These are phyloP conservation scores for Wickerhamomyces canadensis DNA, from an alignment of 805 yeast genomes.

Conservation along the genomic window DNA sequence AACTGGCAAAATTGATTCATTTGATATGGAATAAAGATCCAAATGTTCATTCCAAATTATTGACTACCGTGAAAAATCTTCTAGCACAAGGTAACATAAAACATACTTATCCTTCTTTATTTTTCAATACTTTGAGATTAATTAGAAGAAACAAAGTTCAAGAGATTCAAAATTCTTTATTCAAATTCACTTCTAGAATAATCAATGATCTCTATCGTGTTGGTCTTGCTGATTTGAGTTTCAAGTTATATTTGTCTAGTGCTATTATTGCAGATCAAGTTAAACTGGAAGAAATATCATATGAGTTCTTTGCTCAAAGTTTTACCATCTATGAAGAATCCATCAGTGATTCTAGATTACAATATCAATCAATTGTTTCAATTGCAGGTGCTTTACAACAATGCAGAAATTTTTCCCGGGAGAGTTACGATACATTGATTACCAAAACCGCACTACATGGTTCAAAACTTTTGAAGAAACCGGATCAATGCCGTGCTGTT, in stretches of 20 bases:
- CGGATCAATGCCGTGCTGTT: constrained; percentile 92
- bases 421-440: constrained; percentile 75
- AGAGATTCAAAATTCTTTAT: constrained; percentile 31
- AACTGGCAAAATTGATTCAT: constrained; percentile 65
- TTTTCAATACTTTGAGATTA: constrained; percentile 53
- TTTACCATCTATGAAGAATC: constrained; percentile 76
- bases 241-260: constrained; percentile 50
- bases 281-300: constrained; percentile 62
- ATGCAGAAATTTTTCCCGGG: constrained; percentile 47
- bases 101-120: constrained; percentile 72
- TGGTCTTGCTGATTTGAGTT: constrained; percentile 32
- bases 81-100: constrained; percentile 55
- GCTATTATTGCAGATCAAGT: constrained; percentile 81
- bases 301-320: constrained; percentile 86
- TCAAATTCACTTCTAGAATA: constrained; percentile 67
- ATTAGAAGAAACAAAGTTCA: constrained; percentile 40
- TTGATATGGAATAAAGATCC: constrained; percentile 49
- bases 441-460: constrained; percentile 85
- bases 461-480: constrained; percentile 80
- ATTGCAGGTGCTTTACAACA: constrained; percentile 47
- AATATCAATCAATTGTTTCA: constrained; percentile 45
- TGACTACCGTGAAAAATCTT: constrained; percentile 40
- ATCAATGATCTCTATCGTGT: constrained; percentile 56
- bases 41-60: constrained; percentile 36
- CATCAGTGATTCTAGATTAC: constrained; percentile 46